Conservation (phyloP, 2,329 filamentous ascomycete genomes). For the Colletotrichum abscissum region DNA sequence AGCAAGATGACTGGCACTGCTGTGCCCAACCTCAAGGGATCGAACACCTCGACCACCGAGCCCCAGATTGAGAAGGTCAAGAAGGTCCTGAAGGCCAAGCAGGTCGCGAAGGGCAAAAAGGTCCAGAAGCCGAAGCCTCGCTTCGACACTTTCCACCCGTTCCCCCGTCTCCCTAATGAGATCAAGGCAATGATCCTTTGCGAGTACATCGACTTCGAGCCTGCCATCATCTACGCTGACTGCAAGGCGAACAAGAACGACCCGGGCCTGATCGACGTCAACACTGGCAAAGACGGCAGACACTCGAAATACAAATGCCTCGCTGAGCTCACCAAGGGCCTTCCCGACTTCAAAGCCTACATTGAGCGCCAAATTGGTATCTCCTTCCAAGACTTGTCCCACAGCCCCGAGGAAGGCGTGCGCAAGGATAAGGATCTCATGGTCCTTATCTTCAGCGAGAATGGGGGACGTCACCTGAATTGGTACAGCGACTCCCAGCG, state of each 20-base stretch:
- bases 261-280: not conserved
- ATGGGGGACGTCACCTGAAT: rapidly evolving
- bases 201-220: not conserved
- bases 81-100: not conserved
- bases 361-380: not conserved
- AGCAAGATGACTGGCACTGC: not conserved
- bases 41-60: not conserved
- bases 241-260: not conserved
- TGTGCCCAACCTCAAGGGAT: not conserved
- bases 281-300: not conserved
- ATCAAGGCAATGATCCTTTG: not conserved
- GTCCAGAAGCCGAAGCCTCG: not conserved
- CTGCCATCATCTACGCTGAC: not conserved
- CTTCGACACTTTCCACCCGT: not conserved
- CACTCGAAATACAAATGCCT: not conserved
- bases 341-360: not conserved
- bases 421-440: not conserved
- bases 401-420: not conserved
- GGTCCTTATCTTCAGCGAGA: not conserved
- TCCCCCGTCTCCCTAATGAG: not conserved
- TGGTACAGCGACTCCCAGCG: not conserved
- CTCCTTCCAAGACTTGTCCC: not conserved
- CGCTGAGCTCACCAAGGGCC: not conserved
- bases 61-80: not conserved
- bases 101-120: not conserved